Percentiles rank a stretch among this genome's conserved stretches.
Conservation (phyloP, 2,329 filamentous ascomycete genomes). For the Bimuria novae-zelandiae region DNA sequence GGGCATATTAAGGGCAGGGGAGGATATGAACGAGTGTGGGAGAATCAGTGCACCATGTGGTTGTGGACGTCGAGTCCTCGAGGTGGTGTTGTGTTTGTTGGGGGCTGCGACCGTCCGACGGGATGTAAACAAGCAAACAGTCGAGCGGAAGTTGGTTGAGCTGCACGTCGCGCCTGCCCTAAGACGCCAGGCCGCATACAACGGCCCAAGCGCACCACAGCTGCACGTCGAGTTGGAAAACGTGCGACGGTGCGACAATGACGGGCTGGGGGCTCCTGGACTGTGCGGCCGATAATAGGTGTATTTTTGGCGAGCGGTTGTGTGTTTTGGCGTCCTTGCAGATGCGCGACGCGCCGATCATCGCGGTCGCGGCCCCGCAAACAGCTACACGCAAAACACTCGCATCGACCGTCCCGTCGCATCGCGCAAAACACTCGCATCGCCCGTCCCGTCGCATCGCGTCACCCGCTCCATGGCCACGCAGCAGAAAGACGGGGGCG, state of each 20-base stretch:
- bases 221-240: conserved; percentile 31
- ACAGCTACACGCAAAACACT: conserved; percentile 15
- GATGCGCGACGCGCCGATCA: conserved; percentile 1
- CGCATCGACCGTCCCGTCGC: conserved; percentile 9
- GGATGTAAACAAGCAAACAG: conserved; percentile 26
- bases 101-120: conserved; percentile 6
- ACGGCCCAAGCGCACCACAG: conserved; percentile 26
- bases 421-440: conserved; percentile 10
- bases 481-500: conserved; percentile 46
- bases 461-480: conserved; percentile 47
- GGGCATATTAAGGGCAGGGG: conserved; percentile 26
- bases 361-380: conserved; percentile 19
- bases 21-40: conserved; percentile 3
- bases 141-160: not conserved
- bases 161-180: conserved; percentile 11
- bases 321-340: conserved; percentile 20
- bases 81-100: no score
- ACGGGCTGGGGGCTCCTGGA: conserved; percentile 19
- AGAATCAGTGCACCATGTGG: conserved; percentile 14
- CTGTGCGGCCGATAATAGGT: conserved; percentile 12
- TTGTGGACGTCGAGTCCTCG: conserved; percentile 1
- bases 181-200: conserved; percentile 24
- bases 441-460: conserved; percentile 10
- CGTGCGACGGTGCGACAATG: conserved; percentile 30
- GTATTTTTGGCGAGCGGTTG: conserved; percentile 29